Percentiles rank a stretch among this genome's conserved stretches.
phyloP scores from a whole-genome alignment of 306 rosid genomes.

The Cucurbita pepo region DNA sequence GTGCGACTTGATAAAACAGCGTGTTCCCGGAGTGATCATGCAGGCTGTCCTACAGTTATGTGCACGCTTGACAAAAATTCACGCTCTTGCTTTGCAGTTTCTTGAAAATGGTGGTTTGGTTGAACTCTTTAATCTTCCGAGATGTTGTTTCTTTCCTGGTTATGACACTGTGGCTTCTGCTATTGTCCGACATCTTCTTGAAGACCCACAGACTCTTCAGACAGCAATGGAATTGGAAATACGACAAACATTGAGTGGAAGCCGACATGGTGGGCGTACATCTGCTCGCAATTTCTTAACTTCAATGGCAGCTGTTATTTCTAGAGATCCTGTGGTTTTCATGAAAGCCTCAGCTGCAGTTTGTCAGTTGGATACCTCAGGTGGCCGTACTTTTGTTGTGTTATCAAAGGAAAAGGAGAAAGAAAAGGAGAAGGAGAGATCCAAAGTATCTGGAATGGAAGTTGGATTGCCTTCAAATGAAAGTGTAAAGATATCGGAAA shows the following conservation, averaged over 20 bases:
- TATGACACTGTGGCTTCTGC: conserved; percentile 93
- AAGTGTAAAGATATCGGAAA: conserved; percentile 62
- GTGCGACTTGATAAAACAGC: conserved; percentile 82
- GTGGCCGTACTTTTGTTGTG: conserved; percentile 71
- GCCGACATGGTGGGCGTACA: conserved; percentile 69
- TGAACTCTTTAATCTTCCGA: conserved; percentile 68
- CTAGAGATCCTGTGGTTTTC: conserved; percentile 89
- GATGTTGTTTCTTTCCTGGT: conserved; percentile 85
- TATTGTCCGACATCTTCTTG: conserved; percentile 93
- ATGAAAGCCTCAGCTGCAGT: conserved; percentile 85
- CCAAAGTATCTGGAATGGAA: conserved; percentile 47
- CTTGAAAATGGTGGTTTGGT: conserved; percentile 89
- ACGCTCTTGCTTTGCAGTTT: conserved; percentile 64
- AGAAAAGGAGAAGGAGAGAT: conserved; percentile 79
- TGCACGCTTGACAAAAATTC: conserved; percentile 83
- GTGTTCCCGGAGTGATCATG: conserved; percentile 86
- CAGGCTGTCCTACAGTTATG: conserved; percentile 96
- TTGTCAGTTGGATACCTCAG: conserved; percentile 88
- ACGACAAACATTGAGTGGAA: conserved; percentile 68
- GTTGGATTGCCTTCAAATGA: conserved; percentile 61
- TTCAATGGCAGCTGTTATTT: conserved; percentile 84
- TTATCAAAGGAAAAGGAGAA: conserved; percentile 72
- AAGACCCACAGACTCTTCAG: conserved; percentile 97
- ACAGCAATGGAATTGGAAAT: conserved; percentile 95
- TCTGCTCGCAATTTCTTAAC: conserved; percentile 67